Evolutionary conservation across 169 alveolate species (phyloP).

Genomic region (Plasmodium billcollinsi): DNA sequence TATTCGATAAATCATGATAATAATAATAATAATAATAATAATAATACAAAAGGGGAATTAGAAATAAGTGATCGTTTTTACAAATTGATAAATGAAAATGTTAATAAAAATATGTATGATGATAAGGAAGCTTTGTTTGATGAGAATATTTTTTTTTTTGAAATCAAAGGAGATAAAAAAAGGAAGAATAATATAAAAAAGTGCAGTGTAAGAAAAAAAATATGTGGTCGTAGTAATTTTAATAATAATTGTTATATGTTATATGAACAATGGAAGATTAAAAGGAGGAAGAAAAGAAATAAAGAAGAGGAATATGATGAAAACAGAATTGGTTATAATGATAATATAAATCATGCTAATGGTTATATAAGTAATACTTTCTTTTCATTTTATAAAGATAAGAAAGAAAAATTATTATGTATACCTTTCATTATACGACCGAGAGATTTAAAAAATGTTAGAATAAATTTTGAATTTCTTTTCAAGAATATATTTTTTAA

Average conservation of each 20-base stretch:
- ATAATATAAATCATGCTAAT: too few relatives aligned
- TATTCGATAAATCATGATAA: neutral
- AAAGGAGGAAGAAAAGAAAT: too few relatives aligned
- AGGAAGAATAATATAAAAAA: constrained; percentile 3
- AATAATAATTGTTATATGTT: constrained; percentile 36
- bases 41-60: constrained; percentile 12
- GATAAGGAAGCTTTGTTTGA: neutral
- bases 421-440: constrained; percentile 53
- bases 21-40: neutral
- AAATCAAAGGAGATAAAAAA: neutral
- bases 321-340: neutral
- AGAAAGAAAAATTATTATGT: constrained; percentile 32
- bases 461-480: constrained; percentile 38
- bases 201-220: neutral
- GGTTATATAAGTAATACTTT: too few relatives aligned
- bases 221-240: constrained; percentile 58
- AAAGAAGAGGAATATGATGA: neutral
- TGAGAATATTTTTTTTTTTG: constrained; percentile 42
- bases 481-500: constrained; percentile 18
- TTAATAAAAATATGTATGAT: neutral
- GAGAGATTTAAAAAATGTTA: constrained; percentile 17
- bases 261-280: constrained; percentile 31
- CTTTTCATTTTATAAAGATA: constrained; percentile 28
- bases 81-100: constrained; percentile 7
- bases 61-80: constrained; percentile 11